Evolutionary conservation across 1,284 basidiomycete species (phyloP).

Genomic region (Puccinia triticina): DNA sequence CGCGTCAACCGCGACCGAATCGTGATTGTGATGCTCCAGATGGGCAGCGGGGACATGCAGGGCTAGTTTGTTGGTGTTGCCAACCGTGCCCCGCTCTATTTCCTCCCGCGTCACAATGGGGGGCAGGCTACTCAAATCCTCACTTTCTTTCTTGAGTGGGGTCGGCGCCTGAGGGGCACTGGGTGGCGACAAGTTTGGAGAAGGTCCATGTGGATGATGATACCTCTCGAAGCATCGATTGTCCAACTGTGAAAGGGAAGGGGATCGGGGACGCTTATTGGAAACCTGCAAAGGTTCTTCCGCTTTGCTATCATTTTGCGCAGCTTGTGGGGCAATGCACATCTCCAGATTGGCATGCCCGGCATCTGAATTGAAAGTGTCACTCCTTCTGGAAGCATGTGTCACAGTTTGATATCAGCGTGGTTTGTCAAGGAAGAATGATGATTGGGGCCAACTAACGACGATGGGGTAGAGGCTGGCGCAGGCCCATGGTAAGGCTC

Average conservation of each 20-base stretch:
- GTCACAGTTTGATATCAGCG: constrained; percentile 4
- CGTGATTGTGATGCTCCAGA: neutral
- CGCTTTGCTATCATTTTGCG: neutral
- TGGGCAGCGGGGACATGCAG: neutral
- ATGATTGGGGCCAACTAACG: constrained; percentile 25
- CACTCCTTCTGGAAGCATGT: constrained; percentile 4
- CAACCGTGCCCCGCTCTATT: constrained; percentile 7
- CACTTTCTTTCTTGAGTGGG: constrained; percentile 1
- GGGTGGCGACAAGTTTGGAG: neutral
- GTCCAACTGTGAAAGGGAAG: constrained; percentile 27
- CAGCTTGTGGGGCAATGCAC: neutral
- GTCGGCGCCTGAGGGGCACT: neutral
- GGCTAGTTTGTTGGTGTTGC: neutral
- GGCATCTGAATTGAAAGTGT: constrained; percentile 15
- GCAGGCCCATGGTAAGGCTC: constrained; percentile 8
- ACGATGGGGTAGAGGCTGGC: constrained; percentile 23
- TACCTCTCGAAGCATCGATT: constrained; percentile 31
- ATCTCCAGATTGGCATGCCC: neutral
- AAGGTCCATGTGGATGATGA: neutral
- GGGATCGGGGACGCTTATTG: constrained; percentile 24
- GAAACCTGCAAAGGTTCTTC: neutral
- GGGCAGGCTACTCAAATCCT: constrained; percentile 36
- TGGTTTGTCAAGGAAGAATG: neutral
- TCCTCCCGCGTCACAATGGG: constrained; percentile 50
- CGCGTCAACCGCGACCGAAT: constrained; percentile 16